Base-by-base conservation (phyloP, 106 monocot genomes). In the Allium cepa region DNA sequence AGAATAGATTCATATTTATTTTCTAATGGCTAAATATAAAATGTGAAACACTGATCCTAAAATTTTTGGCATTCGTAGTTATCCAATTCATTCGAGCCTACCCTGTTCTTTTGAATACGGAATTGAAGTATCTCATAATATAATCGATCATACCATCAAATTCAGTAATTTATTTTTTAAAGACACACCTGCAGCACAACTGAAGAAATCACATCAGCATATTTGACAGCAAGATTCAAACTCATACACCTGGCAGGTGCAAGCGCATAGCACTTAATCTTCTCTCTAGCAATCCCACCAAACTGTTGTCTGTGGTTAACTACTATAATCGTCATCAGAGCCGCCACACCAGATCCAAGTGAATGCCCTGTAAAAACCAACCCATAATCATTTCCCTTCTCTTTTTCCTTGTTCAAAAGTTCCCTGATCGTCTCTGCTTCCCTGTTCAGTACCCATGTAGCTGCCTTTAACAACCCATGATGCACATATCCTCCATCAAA, bases 201-300 rank as follows among this genome's bases (percentile, higher is more conserved):
- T 47, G 94, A 94, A 60, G 78, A 58, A 53, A 94, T 78, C 59
- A 94, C 90, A 61, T 94, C 94, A 45, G 94, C 94, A 57, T 94
- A 94, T 80, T 94, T 90, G 53, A 94, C 87, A 9, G 94, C 94
- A 18, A 94, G 87, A 59, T 90, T 94, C 16, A 94, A 78, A 50
- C 90, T 90, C 90, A 87, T 87, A 64, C 90, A 94, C 76, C 94
- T 72, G 10, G 94, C 87, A 5, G 94, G 94, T 26, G 94, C 94
- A 13, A 94, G 10, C 10, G 84, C 86, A 49, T 94, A 94, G 62
- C 90, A 84, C 60, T 59, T 50, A 22, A 94, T 57, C 67, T 65
- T 73, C 56, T 53, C 77, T 66, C 90, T 75, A 11, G 79, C 73
- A 10, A 94, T 80, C 26, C 80, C 82, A 9, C 90, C 84, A 47